Conservation (phyloP, 495 filamentous ascomycete genomes). For the Penicillium coprophilum region DNA sequence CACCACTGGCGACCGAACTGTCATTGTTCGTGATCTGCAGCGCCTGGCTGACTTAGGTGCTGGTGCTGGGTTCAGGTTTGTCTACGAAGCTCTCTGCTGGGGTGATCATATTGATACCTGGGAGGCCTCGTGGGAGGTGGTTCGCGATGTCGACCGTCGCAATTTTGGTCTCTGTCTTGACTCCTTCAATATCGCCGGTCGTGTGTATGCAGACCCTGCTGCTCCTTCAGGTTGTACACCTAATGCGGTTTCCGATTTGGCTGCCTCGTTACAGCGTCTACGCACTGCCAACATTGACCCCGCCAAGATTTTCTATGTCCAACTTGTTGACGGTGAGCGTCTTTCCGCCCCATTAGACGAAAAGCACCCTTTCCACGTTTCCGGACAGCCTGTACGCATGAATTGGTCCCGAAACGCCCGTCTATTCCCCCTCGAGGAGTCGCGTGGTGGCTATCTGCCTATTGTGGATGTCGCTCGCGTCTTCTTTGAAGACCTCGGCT, state of each 20-base stretch:
- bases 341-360: constrained; percentile 57
- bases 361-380: constrained; percentile 62
- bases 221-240: constrained; percentile 49
- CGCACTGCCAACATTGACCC: constrained; percentile 54
- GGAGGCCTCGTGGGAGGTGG: constrained; percentile 72
- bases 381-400: constrained; percentile 67
- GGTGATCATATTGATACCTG: constrained; percentile 70
- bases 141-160: constrained; percentile 59
- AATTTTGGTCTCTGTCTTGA: constrained; percentile 82
- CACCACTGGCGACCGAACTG: constrained; percentile 53
- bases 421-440: constrained; percentile 72
- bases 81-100: constrained; percentile 77
- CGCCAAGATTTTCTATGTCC: constrained; percentile 74
- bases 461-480: constrained; percentile 57
- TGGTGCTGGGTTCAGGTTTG: constrained; percentile 58
- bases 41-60: constrained; percentile 65
- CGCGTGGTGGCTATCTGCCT: constrained; percentile 71
- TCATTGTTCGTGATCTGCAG: constrained; percentile 64
- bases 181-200: constrained; percentile 76
- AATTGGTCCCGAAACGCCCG: constrained; percentile 79
- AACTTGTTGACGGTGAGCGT: constrained; percentile 74
- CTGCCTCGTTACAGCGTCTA: constrained; percentile 57
- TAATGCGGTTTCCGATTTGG: constrained; percentile 59
- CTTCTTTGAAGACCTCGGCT: constrained; percentile 64
- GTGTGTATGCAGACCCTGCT: constrained; percentile 71